Evolutionary conservation across 805 yeast species (phyloP), one percentile per base, ranked within the genome.

Genomic region (Starmerella asiatica): DNA sequence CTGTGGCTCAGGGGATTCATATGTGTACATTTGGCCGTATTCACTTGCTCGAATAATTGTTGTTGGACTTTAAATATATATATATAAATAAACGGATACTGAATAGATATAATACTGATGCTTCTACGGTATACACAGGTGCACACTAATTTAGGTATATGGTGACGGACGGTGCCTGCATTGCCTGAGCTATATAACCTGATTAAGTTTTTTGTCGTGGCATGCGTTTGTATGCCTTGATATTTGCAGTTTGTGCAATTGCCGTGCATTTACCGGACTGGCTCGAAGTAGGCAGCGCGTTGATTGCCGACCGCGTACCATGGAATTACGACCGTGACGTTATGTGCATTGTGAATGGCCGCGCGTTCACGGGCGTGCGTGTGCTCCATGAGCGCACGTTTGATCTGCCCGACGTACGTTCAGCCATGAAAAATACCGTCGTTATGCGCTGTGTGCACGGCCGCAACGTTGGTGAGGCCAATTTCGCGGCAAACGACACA

Each of bases 351-450:
- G 20, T 44, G 8, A 36, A 41, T 28, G 36, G 19, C 9, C 37
- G 47, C 3, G 36, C 45, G 6, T 44, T 23, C 29, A 32, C 43
- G 6, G 47, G 47, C 11, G 15, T 38, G 1, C 42, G 43, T 6
- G 29, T 44, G 14, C 21, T 40, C 30, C 36, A 38, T 16, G 47
- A 41, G 16, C 36, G 35, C 12, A 28, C 20, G 7, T 15, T 36
- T 15, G 15, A 12, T 9, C 14, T 36, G 3, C 20, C 44, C 2
- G 4, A 14, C 15, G n/a, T n/a, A n/a, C 16, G n/a, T 21, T n/a
- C 21, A 11, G 15, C 9, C 5, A 24, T 17, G 26, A 32, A 29
- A 24, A 26, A 23, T 20, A 17, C 24, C 6, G 28, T 35, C 15
- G 23, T 44, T 11, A 26, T 36, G 16, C 34, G 35, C 27, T 44